These are phyloP conservation scores for Aspergillus sp. DNA, from an alignment of 2,329 filamentous ascomycete genomes.

Conservation along the genomic window DNA sequence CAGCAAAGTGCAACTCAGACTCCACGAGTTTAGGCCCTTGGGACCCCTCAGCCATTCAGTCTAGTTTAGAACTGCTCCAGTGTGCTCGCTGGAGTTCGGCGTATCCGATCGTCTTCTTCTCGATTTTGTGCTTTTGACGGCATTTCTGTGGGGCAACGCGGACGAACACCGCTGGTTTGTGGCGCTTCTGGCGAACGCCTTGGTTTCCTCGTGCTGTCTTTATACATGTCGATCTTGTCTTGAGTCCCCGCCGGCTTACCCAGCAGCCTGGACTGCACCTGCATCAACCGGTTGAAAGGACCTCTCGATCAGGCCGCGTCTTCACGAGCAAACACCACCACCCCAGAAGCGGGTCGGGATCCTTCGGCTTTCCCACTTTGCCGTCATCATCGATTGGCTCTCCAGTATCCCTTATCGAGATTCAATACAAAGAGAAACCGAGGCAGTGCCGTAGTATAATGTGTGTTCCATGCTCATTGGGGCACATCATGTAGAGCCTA, in stretches of 20 bases:
- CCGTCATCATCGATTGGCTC: constrained; percentile 15
- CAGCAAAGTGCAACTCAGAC: background rate
- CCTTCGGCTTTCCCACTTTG: background rate
- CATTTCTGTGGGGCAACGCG: constrained; percentile 16
- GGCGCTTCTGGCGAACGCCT: constrained; percentile 20
- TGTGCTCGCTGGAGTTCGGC: constrained; percentile 2
- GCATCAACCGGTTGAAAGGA: constrained; percentile 10
- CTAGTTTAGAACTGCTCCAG: background rate
- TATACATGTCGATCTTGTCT: constrained; percentile 15
- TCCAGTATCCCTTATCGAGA: constrained; percentile 16
- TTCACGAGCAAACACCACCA: constrained; percentile 5
- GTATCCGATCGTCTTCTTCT: constrained; percentile 8
- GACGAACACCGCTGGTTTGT: constrained; percentile 10
- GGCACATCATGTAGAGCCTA: constrained; percentile 11
- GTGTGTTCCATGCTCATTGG: constrained; percentile 19
- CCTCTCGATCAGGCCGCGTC: constrained; percentile 11
- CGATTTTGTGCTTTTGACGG: constrained; percentile 3
- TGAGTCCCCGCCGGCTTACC: no score
- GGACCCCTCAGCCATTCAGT: background rate
- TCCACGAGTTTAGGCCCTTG: constrained; percentile 9
- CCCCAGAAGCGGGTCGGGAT: constrained; percentile 14
- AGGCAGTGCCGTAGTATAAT: constrained; percentile 13
- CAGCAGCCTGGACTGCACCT: constrained; percentile 11
- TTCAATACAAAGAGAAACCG: constrained; percentile 15
- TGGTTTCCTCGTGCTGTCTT: constrained; percentile 13